These are phyloP conservation scores for Geotrichum klebahnii DNA, from an alignment of 1,139 yeast genomes.

Conservation along the genomic window DNA sequence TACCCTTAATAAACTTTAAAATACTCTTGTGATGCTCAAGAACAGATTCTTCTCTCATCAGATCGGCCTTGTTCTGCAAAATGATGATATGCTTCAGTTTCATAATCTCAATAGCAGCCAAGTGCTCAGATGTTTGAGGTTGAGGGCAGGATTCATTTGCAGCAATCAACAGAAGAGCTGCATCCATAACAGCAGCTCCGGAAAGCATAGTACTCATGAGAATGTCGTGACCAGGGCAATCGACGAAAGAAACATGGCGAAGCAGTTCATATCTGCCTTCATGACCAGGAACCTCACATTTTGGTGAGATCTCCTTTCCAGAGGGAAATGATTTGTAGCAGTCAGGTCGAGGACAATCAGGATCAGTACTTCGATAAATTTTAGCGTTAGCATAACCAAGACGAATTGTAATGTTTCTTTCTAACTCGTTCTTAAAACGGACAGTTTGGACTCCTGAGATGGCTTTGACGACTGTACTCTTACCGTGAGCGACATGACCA, in stretches of 20 bases:
- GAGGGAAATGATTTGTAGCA: conserved; percentile 93
- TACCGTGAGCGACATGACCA: conserved; percentile 99
- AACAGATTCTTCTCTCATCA: conserved; percentile 96
- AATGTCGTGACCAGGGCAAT: conserved; percentile 97
- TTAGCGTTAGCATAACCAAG: conserved; percentile 98
- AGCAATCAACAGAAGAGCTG: conserved; percentile 90
- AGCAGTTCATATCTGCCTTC: conserved; percentile 79
- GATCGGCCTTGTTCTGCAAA: conserved; percentile 95
- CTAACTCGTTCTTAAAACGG: conserved; percentile 96
- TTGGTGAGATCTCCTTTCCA: conserved; percentile 90
- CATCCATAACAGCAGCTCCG: conserved; percentile 99
- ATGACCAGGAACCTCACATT: conserved; percentile 76
- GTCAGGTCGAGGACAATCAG: conserved; percentile 87
- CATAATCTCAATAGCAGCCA: conserved; percentile 99
- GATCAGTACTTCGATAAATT: conserved; percentile 87
- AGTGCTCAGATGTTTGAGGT: conserved; percentile 98
- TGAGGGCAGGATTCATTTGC: conserved; percentile 99
- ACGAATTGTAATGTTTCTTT: conserved; percentile 97
- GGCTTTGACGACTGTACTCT: conserved; percentile 96
- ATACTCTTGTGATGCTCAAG: conserved; percentile 92
- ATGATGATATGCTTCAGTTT: conserved; percentile 94
- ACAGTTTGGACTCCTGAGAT: conserved; percentile 98
- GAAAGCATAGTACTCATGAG: conserved; percentile 99
- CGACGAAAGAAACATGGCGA: conserved; percentile 97
- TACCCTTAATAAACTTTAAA: conserved; percentile 88